Base-by-base conservation (phyloP, 1,139 yeast genomes). In the Debaryomyces coudertii region DNA sequence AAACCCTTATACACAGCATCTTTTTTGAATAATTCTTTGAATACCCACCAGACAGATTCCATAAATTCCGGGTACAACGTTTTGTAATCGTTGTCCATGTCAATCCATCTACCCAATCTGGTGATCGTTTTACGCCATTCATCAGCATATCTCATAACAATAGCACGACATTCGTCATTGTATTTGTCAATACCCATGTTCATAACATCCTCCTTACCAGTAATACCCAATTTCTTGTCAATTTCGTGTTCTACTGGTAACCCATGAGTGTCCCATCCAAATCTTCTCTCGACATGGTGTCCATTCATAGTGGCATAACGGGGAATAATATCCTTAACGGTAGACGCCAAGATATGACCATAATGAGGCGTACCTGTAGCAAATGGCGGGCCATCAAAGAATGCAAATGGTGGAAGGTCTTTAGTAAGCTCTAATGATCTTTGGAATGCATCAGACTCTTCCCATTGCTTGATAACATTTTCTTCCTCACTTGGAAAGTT, bases 31-130 rank as follows among this genome's bases (percentile, higher is more conserved):
- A 93, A 76, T 70, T 90, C 84, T 73, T 87, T 85, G 79, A 93
- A 95, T 35, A 90, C 96, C 99, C 99, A 93, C 99, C 99, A 93
- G 46, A 86, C 95, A 39, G 97, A 87, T 74, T 93, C 99, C 99
- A 93, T 93, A 60, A 89, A 93, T 49, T 84, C 77, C 36, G 98
- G 97, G 66, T 95, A 90, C 70, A 95, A 78, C 18, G 99, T 93
- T 76, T 95, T 95, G 79, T 93, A 93, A 71, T 93, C 99, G 65
- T 93, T 90, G 65, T 93, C 99, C 75, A 93, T 93, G 73, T 93
- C 99, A 65, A 93, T 92, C 99, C 99, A 93, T 71, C 99, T 87
- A 53, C 98, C 99, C 57, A 93, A 73, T 70, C 98, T 87, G 48
- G 90, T 92, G 60, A 93, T 88, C 57, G 96, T 90, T 54, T 79